Evolutionary conservation across 169 alveolate genomes (phyloP).

Genomic region (Plasmodium sp.): DNA sequence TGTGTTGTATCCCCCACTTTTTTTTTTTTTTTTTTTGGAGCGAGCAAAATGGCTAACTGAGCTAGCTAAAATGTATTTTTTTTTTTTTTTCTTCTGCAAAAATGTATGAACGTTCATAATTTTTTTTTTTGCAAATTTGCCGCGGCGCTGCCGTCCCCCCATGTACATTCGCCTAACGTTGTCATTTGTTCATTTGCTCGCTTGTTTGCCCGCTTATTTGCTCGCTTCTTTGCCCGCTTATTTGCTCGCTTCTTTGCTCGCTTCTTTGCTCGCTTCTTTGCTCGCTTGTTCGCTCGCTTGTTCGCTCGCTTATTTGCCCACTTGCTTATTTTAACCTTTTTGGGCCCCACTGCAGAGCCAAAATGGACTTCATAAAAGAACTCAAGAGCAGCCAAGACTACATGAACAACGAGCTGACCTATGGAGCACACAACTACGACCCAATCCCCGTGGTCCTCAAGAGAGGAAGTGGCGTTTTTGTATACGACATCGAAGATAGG

Average conservation of each 20-base stretch:
- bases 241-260: background rate
- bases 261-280: too few relatives aligned
- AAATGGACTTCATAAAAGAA: constrained; percentile 55
- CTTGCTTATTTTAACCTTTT: background rate
- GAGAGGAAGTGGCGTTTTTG: constrained; percentile 85
- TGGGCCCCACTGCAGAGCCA: background rate
- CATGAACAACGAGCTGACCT: constrained; percentile 79
- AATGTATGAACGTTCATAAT: constrained; percentile 18
- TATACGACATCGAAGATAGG: constrained; percentile 86
- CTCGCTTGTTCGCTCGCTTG: background rate
- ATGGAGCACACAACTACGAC: constrained; percentile 92
- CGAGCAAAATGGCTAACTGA: background rate
- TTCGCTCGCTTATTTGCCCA: too few relatives aligned
- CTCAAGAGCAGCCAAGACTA: constrained; percentile 60
- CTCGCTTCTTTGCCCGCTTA: too few relatives aligned
- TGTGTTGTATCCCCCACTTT: background rate
- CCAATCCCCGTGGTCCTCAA: constrained; percentile 93
- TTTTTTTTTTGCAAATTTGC: background rate
- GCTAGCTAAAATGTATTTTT: background rate
- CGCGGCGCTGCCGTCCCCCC: background rate
- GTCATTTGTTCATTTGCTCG: background rate
- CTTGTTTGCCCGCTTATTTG: background rate
- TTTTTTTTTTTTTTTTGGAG: background rate
- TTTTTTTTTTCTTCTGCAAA: background rate
- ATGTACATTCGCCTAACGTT: background rate